Base-by-base conservation (phyloP, 768 basidiomycete genomes). In the Tephrocybe sp. region DNA sequence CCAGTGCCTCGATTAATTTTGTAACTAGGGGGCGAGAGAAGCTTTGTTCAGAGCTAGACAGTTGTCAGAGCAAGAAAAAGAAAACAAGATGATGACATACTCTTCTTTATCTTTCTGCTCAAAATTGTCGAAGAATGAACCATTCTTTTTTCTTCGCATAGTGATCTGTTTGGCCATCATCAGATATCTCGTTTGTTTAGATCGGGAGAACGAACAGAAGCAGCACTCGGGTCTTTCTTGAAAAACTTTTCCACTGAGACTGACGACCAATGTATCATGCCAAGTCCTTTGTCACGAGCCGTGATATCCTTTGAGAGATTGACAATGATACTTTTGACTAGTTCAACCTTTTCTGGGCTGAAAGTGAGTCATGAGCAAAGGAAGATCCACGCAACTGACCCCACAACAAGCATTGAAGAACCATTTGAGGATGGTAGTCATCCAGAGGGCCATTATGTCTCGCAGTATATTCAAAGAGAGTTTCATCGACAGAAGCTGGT, bases 401-500 rank as follows among this genome's bases (percentile, higher is more conserved):
- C 94, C 93, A 96, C 7, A 97, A 70, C 47, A 98, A 72, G 62
- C 92, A 96, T 61, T 98, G 95, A 11, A 94, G 69, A 15, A 98
- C 64, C 78, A 96, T 87, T 61, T 95, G 92, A 3, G 96, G 95
- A 68, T 98, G 92, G 64, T 91, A 94, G 65, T 97, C 91, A 15
- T 84, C 80, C 28, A 98, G 69, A 3, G 96, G 94, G 0, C 92
- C 92, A 63, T 95, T 94, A 41, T 82, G 77, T 49, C 84, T 69
- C 5, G 89, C 90, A 28, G 94, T 90, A 59, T 89, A 77, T 59
- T 92, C 88, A 49, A 96, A 90, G 13, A 96, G 72, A 55, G 82
- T 83, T 56, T 78, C 76, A 26, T 63, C 54, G 4, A 28, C 28
- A 19, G 42, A 59, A 51, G 42, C 58, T 48, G 34, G 54, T 41